phyloP scores from a whole-genome alignment of 768 basidiomycete species.

The Auriscalpium vulgare region DNA sequence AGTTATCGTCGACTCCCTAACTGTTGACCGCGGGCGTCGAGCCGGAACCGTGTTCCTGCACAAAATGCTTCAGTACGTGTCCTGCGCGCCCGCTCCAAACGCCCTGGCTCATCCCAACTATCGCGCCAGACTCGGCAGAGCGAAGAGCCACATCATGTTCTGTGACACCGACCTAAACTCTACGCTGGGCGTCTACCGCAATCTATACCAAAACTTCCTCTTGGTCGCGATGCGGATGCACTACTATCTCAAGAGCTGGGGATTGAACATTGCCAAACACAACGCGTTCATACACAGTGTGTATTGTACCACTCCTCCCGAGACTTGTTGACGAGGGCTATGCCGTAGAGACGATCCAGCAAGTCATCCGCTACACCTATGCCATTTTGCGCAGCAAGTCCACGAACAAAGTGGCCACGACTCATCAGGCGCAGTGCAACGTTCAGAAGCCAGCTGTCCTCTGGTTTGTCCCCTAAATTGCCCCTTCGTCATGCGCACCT shows the following conservation, averaged over 20 bases:
- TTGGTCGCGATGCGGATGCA: slow-evolving; percentile 84
- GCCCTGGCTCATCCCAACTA: neutral
- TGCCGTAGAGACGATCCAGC: slow-evolving; percentile 49
- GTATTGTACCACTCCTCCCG: slow-evolving; percentile 14
- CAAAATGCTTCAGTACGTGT: slow-evolving; percentile 68
- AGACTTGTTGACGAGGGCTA: neutral
- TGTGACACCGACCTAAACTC: slow-evolving; percentile 68
- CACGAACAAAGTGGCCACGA: slow-evolving; percentile 30
- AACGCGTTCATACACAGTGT: slow-evolving; percentile 48
- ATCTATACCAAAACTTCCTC: slow-evolving; percentile 82
- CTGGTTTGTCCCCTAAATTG: slow-evolving; percentile 41
- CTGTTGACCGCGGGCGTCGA: slow-evolving; percentile 56
- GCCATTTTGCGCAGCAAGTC: slow-evolving; percentile 42
- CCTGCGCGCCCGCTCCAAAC: too few species aligned
- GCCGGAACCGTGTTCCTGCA: slow-evolving; percentile 57
- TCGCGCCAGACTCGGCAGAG: slow-evolving; percentile 51
- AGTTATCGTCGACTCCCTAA: slow-evolving; percentile 64
- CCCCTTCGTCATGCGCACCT: slow-evolving; percentile 1
- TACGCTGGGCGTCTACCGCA: slow-evolving; percentile 53
- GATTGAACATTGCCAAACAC: slow-evolving; percentile 34
- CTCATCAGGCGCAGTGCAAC: slow-evolving; percentile 30
- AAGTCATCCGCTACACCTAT: slow-evolving; percentile 51
- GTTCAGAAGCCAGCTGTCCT: slow-evolving; percentile 43
- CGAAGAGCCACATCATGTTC: slow-evolving; percentile 74
- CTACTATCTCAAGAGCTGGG: slow-evolving; percentile 65